Evolutionary conservation across 2,329 filamentous ascomycete genomes (phyloP).

Genomic region (Ceratocystis variospora): DNA sequence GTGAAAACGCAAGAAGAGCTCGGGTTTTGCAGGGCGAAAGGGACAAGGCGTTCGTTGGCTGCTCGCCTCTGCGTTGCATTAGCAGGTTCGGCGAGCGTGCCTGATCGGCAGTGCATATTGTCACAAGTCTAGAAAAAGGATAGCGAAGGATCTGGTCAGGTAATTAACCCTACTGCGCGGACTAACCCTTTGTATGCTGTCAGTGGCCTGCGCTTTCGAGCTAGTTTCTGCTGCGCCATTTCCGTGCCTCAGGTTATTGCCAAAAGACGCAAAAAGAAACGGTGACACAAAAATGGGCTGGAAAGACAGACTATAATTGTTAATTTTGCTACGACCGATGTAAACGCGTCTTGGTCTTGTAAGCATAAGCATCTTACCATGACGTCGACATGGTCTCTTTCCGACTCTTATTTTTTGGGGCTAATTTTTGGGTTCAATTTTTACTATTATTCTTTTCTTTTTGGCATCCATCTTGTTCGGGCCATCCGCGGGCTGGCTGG

Average conservation of each 20-base stretch:
- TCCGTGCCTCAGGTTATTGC: background rate
- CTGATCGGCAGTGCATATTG: slow-evolving; percentile 2
- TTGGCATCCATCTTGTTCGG: background rate
- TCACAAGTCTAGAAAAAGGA: background rate
- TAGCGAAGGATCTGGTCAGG: background rate
- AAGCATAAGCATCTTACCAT: background rate
- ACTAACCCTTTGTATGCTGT: background rate
- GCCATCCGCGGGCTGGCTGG: background rate
- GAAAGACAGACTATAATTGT: background rate
- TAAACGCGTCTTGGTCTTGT: background rate
- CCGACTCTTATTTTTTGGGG: background rate
- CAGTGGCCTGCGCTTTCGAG: background rate
- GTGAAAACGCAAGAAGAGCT: background rate
- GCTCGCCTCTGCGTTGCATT: background rate
- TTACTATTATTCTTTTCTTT: background rate
- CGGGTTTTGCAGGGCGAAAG: background rate
- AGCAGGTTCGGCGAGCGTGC: background rate
- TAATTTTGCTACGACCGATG: no score
- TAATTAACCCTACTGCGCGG: background rate
- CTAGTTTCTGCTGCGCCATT: background rate
- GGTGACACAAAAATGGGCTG: background rate
- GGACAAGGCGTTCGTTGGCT: background rate
- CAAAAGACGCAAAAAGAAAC: background rate
- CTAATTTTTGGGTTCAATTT: no score
- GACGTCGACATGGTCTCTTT: background rate